Conservation (phyloP, 2,329 filamentous ascomycete species). For the Nemania serpens region DNA sequence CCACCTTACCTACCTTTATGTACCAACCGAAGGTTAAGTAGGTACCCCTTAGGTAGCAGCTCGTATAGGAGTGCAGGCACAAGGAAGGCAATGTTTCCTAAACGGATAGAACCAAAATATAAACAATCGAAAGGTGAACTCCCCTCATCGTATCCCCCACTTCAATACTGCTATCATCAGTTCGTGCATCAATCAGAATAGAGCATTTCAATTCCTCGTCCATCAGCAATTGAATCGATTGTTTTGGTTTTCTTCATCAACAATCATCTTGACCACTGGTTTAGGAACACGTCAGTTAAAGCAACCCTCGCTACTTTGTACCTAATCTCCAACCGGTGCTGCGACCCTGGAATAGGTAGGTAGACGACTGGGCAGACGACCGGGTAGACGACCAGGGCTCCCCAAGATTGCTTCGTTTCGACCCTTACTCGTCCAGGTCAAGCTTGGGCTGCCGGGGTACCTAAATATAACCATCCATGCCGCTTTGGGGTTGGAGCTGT, state of each 20-base stretch:
- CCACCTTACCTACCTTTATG: background rate
- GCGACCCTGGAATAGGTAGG: conserved; percentile 13
- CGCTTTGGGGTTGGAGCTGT: conserved; percentile 9
- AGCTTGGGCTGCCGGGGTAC: background rate
- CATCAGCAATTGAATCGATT: conserved; percentile 26
- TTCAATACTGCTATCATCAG: conserved; percentile 16
- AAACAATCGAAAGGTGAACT: conserved; percentile 13
- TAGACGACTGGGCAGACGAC: no score
- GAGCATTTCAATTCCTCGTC: conserved; percentile 18
- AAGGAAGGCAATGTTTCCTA: background rate
- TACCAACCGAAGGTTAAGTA: background rate
- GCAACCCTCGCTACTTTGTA: background rate
- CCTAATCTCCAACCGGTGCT: conserved; percentile 17
- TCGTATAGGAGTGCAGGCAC: no score
- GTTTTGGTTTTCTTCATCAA: conserved; percentile 4
- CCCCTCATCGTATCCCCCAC: background rate
- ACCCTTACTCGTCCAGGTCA: conserved; percentile 18
- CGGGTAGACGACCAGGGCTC: conserved; percentile 19
- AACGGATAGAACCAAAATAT: conserved; percentile 5
- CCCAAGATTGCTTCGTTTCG: conserved; percentile 25
- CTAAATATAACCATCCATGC: conserved; percentile 13
- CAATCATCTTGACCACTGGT: conserved; percentile 25
- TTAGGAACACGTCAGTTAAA: conserved; percentile 1
- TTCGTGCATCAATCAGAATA: conserved; percentile 25
- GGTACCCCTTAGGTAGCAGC: no score